A percentile compares a stretch with the other conserved stretches of the same genome.
Evolutionary conservation across 2,329 filamentous ascomycete species (phyloP).

Genomic region (Talaromyces sp.): DNA sequence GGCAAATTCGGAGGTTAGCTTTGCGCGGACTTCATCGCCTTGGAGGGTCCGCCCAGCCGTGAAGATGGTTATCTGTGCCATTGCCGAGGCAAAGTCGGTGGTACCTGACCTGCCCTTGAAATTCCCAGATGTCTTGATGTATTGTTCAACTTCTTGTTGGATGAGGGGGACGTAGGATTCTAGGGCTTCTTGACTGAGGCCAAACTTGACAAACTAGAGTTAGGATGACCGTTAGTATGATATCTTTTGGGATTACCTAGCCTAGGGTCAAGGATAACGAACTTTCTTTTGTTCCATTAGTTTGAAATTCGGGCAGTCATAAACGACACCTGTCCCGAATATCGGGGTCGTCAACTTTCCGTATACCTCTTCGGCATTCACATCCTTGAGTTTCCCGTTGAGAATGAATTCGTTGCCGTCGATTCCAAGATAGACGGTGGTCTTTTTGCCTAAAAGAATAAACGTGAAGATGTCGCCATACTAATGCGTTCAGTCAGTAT

Average conservation of each 20-base stretch:
- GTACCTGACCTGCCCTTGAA: conserved; percentile 64
- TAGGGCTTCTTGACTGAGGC: conserved; percentile 62
- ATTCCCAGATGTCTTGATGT: conserved; percentile 55
- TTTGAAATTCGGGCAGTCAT: conserved; percentile 88
- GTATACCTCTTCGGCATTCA: conserved; percentile 90
- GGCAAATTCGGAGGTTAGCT: conserved; percentile 72
- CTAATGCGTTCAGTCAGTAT: conserved; percentile 43
- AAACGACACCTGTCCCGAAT: conserved; percentile 84
- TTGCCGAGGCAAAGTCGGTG: conserved; percentile 65
- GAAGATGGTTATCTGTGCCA: conserved; percentile 79
- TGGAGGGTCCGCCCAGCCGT: conserved; percentile 77
- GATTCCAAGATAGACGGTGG: conserved; percentile 79
- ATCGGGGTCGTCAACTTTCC: conserved; percentile 70
- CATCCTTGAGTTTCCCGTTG: conserved; percentile 87
- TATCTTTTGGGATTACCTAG: background rate
- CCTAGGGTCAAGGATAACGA: background rate
- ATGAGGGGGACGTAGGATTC: conserved; percentile 78
- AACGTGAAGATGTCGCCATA: conserved; percentile 92
- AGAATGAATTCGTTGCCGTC: conserved; percentile 90
- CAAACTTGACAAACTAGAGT: conserved; percentile 62
- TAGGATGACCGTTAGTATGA: background rate
- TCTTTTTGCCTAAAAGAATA: conserved; percentile 82
- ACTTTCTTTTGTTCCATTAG: conserved; percentile 97
- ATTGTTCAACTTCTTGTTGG: conserved; percentile 64
- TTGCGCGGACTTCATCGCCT: conserved; percentile 73